Conservation (phyloP, 164 flowering plant genomes). For the Taxillus chinensis region DNA sequence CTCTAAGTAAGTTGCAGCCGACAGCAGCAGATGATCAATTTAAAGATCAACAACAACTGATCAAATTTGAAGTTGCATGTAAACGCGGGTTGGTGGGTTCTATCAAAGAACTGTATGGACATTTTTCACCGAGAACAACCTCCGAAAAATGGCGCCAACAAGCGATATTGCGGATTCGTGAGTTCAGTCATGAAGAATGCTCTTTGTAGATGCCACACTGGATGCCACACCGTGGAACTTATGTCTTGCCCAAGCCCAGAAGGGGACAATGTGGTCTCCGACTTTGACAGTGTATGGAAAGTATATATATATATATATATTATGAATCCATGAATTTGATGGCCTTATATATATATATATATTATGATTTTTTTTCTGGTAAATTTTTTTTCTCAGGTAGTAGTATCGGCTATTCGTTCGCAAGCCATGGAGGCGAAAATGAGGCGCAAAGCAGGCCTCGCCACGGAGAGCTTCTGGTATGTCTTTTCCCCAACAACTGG, state of each 20-base stretch:
- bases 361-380: background rate
- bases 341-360: too few relatives aligned
- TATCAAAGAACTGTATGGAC: slow-evolving; percentile 29
- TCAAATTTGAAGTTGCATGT: too few relatives aligned
- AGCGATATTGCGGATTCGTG: slow-evolving; percentile 22
- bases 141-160: slow-evolving; percentile 20
- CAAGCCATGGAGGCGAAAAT: slow-evolving; percentile 47
- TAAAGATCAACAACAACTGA: too few relatives aligned
- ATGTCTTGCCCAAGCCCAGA: slow-evolving; percentile 18
- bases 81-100: too few relatives aligned
- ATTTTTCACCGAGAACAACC: slow-evolving; percentile 30
- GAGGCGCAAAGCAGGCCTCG: slow-evolving; percentile 27
- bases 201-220: slow-evolving; percentile 31
- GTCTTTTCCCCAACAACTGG: slow-evolving; percentile 31
- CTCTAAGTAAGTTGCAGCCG: too few relatives aligned
- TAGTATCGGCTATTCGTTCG: slow-evolving; percentile 47
- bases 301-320: too few relatives aligned
- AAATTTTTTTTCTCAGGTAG: slow-evolving; percentile 25
- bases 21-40: too few relatives aligned
- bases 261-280: slow-evolving; percentile 25
- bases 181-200: slow-evolving; percentile 35
- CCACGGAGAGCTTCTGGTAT: slow-evolving; percentile 32
- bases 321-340: too few relatives aligned
- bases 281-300: slow-evolving; percentile 43
- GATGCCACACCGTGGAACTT: slow-evolving; percentile 24